Evolutionary conservation across 192 early-diverging fungal genomes (phyloP).

Genomic region (Backusella mclennaniae): DNA sequence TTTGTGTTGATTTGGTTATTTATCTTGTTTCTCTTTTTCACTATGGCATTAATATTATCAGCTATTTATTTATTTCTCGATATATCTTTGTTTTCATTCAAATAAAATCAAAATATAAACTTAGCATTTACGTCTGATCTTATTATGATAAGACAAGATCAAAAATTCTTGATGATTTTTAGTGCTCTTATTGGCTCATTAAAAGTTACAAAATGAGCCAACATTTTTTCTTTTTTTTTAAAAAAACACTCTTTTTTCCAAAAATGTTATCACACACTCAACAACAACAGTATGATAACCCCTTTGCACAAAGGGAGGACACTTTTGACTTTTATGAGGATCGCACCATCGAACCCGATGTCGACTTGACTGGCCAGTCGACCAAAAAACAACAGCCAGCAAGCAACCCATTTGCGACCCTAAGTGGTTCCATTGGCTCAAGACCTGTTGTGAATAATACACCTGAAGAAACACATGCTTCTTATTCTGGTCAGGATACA

Average conservation of each 20-base stretch:
- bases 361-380: slow-evolving; percentile 34
- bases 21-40: no score
- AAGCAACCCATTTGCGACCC: slow-evolving; percentile 22
- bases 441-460: background rate
- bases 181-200: background rate
- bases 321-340: slow-evolving; percentile 10
- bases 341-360: slow-evolving; percentile 31
- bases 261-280: slow-evolving; percentile 12
- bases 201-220: background rate
- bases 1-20: no score
- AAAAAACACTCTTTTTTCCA: background rate
- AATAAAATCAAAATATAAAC: no score
- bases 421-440: slow-evolving; percentile 32
- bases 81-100: no score
- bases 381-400: slow-evolving; percentile 12
- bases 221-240: background rate
- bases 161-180: background rate
- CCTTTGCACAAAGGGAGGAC: slow-evolving; percentile 20
- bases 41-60: no score
- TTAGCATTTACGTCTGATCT: no score
- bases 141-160: background rate
- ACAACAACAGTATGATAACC: slow-evolving; percentile 25
- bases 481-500: slow-evolving; percentile 60
- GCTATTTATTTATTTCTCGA: no score
- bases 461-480: background rate